A percentile compares a stretch with the other conserved stretches of the same genome.
phyloP scores from a whole-genome alignment of 768 basidiomycete genomes.

The Boletus tylopilopsis region DNA sequence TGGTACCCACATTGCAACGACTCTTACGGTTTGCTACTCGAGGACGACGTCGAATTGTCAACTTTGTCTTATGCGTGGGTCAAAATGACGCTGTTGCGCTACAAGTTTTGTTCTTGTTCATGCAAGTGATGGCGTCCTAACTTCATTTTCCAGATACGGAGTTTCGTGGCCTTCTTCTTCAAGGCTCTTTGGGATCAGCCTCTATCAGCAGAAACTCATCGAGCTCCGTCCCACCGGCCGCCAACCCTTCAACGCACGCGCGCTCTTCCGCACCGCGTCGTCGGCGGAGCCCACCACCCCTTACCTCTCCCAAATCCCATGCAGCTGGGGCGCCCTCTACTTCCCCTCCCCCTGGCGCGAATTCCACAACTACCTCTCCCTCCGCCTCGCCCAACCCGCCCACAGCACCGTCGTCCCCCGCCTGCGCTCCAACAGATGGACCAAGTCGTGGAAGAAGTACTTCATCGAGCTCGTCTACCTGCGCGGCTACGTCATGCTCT shows the following conservation, averaged over 20 bases:
- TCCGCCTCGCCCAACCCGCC: conserved; percentile 56
- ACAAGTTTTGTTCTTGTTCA: conserved; percentile 51
- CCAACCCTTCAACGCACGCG: conserved; percentile 61
- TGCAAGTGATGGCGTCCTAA: background rate
- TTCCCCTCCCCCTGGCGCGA: conserved; percentile 88
- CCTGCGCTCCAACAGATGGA: conserved; percentile 80
- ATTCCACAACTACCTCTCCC: conserved; percentile 72
- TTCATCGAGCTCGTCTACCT: conserved; percentile 85
- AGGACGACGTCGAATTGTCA: conserved; percentile 85
- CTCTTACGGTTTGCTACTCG: conserved; percentile 74
- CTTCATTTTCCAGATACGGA: conserved; percentile 51
- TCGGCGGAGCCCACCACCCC: conserved; percentile 52
- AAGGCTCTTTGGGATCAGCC: conserved; percentile 71
- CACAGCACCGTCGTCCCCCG: conserved; percentile 56
- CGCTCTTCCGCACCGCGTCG: conserved; percentile 44
- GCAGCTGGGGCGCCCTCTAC: conserved; percentile 90
- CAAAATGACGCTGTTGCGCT: conserved; percentile 75
- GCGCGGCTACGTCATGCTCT: conserved; percentile 83
- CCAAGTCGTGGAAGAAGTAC: conserved; percentile 82
- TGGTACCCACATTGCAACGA: conserved; percentile 80
- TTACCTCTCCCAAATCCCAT: conserved; percentile 83
- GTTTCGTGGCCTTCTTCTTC: conserved; percentile 34
- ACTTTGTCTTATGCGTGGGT: conserved; percentile 83
- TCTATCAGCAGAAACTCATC: conserved; percentile 83
- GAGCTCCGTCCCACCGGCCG: conserved; percentile 70